Percentiles rank a stretch among this genome's conserved stretches.
These are phyloP conservation scores for Debaryomyces subglobosus DNA, from an alignment of 1,139 yeast genomes.

Conservation along the genomic window DNA sequence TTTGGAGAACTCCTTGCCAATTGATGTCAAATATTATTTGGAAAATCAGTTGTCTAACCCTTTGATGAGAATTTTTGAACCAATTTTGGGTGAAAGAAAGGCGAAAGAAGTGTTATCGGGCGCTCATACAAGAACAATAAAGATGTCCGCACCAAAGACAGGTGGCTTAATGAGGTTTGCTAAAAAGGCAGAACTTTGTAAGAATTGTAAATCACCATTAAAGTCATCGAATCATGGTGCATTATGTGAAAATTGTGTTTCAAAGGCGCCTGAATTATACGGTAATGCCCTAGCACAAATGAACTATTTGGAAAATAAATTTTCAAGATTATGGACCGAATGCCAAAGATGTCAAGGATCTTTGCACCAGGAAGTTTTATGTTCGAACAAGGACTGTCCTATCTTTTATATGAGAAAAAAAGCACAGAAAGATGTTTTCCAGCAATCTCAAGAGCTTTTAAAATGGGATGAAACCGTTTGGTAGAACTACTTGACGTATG, in stretches of 20 bases:
- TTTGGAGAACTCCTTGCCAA: slow-evolving; percentile 86
- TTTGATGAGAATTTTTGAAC: slow-evolving; percentile 89
- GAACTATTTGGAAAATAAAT: slow-evolving; percentile 79
- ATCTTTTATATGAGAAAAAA: slow-evolving; percentile 97
- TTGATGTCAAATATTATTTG: slow-evolving; percentile 91
- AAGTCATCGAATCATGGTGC: slow-evolving; percentile 70
- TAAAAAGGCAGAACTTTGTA: slow-evolving; percentile 84
- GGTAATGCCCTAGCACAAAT: slow-evolving; percentile 78
- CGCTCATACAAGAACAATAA: slow-evolving; percentile 79
- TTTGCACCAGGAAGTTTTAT: slow-evolving; percentile 90
- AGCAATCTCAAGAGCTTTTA: slow-evolving; percentile 67
- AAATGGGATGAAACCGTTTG: slow-evolving; percentile 71
- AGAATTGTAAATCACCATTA: slow-evolving; percentile 84
- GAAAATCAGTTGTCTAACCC: slow-evolving; percentile 95
- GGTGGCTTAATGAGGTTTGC: slow-evolving; percentile 93
- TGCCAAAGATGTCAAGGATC: slow-evolving; percentile 98
- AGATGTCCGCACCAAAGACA: slow-evolving; percentile 62
- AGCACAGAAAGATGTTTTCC: slow-evolving; percentile 82
- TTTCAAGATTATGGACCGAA: slow-evolving; percentile 94
- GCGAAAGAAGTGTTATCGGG: slow-evolving; percentile 81
- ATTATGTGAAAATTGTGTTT: slow-evolving; percentile 77
- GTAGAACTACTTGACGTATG: slow-evolving; percentile 27
- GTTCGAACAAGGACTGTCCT: slow-evolving; percentile 96
- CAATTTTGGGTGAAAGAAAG: slow-evolving; percentile 84
- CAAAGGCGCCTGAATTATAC: slow-evolving; percentile 76